A percentile compares a stretch with the other conserved stretches of the same genome.
Conservation (phyloP, 768 basidiomycete species). For the Boletellus ananas region DNA sequence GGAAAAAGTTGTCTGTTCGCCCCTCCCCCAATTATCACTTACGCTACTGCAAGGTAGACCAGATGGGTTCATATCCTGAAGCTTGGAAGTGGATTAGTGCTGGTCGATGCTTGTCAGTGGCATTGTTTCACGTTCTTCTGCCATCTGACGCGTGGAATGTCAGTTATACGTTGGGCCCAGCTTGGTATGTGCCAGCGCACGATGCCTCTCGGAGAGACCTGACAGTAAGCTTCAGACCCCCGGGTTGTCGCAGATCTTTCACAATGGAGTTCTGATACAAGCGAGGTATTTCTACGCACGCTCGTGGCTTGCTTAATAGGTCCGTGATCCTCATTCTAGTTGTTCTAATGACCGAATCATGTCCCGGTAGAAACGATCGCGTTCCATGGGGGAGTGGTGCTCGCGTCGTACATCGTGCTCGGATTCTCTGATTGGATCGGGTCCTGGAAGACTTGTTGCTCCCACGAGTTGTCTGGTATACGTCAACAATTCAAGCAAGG, state of each 20-base stretch:
- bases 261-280: slow-evolving; percentile 52
- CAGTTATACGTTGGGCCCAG: slow-evolving; percentile 79
- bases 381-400: slow-evolving; percentile 66
- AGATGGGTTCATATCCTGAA: slow-evolving; percentile 58
- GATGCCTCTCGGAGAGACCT: not conserved
- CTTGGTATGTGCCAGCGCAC: slow-evolving; percentile 42
- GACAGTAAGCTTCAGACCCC: slow-evolving; percentile 33
- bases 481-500: slow-evolving; percentile 59
- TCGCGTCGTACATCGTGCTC: slow-evolving; percentile 54
- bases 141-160: not conserved
- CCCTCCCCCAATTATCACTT: slow-evolving; percentile 1
- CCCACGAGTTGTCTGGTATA: slow-evolving; percentile 42
- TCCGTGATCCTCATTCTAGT: slow-evolving; percentile 20
- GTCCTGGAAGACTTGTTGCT: slow-evolving; percentile 19
- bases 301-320: slow-evolving; percentile 64
- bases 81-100: slow-evolving; percentile 55
- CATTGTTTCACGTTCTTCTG: not conserved
- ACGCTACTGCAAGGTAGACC: slow-evolving; percentile 43
- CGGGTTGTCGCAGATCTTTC: slow-evolving; percentile 35
- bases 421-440: slow-evolving; percentile 36
- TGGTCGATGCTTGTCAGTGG: slow-evolving; percentile 70
- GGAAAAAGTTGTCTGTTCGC: slow-evolving; percentile 25
- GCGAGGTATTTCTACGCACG: slow-evolving; percentile 51
- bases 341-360: not conserved
- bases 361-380: slow-evolving; percentile 60